Base-by-base conservation (phyloP, 805 yeast species). In the Yarrowia divulgata region DNA sequence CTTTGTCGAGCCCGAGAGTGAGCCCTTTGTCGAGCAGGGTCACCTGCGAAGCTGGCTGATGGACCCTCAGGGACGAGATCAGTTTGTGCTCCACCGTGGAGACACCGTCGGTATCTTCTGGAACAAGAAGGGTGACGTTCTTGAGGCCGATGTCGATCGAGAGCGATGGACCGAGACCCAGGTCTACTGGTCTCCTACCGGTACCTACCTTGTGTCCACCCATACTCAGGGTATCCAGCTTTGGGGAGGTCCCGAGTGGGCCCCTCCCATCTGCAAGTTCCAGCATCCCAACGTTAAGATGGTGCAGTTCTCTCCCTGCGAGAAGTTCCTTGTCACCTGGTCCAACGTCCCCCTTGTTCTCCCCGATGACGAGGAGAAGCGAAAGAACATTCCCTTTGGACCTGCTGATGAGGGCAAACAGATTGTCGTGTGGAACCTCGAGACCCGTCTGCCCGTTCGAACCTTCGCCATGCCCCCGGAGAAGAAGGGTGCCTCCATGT, bases 181-280 rank as follows among this genome's bases (percentile, higher is more conserved):
- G 74, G 90, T 92, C 75, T 88, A 88, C 78, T 94, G 93, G 83
- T 92, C 98, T 63, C 97, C 98, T 77, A 88, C 88, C 80, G 99
- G 99, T 79, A 88, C 94, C 13, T 93, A 87, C 77, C 80, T 94
- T 72, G 87, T 91, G 74, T 89, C 98, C 0, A 84, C 93, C 74
- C 98, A 94, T 80, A 92, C 92, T 66, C 97, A 91, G 80, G 98
- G 98, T 84, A 88, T 93, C 69, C 96, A 92, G 78, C 86, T 94
- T 35, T 95, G 98, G 97, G 99, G 98, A 77, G 98, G 98, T 71
- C 68, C 68, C 37, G 68, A 63, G 14, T 63, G 55, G 55, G 45
- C 55, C 19, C 66, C 66, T 60, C 68, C 57, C 35, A 37, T 63
- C 45, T 85, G 86, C 69, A 83, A 85, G 60, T 92, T 90, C 77